Base-by-base conservation (phyloP, 805 yeast species). In the Pichia insulana region DNA sequence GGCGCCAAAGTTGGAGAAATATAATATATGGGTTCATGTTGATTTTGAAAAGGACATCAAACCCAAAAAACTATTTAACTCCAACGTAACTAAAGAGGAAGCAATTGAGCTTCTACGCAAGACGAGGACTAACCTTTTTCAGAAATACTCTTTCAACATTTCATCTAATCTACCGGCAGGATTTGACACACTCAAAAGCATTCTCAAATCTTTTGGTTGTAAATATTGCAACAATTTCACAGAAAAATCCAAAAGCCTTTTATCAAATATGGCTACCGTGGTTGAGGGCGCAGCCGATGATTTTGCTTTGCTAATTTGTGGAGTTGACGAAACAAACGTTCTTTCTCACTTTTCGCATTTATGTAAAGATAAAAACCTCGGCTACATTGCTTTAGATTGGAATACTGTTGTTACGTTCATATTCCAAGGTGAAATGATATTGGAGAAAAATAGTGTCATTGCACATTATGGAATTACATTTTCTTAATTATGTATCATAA, bases 91-190 rank as follows among this genome's bases (percentile, higher is more conserved):
- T 11, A 27, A 43, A 12, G 55, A 55, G 30, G 50, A 49, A 16
- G 44, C 42, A 41, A 11, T 51, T 26, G 48, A 38, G 17, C 36
- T 50, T 36, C 43, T 58, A 36, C 35, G 37, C 7, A 54, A 61
- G 34, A 65, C 53, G 11, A 50, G 44, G 38, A 27, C 42, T 11
- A 16, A 26, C 2, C 33, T 83, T 2, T 80, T 85, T 53, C 43
- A 57, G 3, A 73, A 67, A 0, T 48, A 71, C n/a, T 56, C 59
- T 4, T 65, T 85, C 50, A 74, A 77, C 50, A 61, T 84, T 7
- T 73, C 86, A 0, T 51, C 73, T 0, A 71, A 69, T 28, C 67
- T 81, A 20, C 74, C 76, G 13, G 89, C 87, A 30, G 84, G 87
- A 0, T 56, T 68, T 4, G 69, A 69, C 0, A 69, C 77, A 2